Evolutionary conservation across 768 basidiomycete genomes (phyloP).

Genomic region (Artomyces pyxidatus): DNA sequence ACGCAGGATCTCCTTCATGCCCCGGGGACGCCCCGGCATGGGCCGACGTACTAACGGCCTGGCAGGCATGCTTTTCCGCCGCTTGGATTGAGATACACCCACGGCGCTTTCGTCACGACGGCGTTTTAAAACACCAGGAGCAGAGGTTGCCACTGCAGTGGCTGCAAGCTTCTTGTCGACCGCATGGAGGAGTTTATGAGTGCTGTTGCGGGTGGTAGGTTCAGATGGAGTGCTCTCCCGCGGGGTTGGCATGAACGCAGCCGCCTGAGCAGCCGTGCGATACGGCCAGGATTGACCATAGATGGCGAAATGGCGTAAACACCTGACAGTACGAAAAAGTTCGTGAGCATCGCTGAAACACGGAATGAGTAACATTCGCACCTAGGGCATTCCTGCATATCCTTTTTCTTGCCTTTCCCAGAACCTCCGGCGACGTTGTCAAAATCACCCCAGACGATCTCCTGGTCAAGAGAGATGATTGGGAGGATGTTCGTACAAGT

Average conservation of each 20-base stretch:
- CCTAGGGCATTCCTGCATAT: slow-evolving; percentile 64
- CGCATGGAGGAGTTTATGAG: slow-evolving; percentile 40
- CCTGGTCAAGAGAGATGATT: slow-evolving; percentile 65
- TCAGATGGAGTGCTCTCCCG: slow-evolving; percentile 30
- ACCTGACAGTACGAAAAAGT: slow-evolving; percentile 34
- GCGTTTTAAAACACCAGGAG: slow-evolving; percentile 5
- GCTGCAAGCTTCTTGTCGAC: slow-evolving; percentile 44
- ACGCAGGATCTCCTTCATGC: not conserved
- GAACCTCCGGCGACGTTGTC: slow-evolving; percentile 49
- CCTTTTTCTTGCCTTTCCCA: slow-evolving; percentile 27
- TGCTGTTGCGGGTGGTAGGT: slow-evolving; percentile 36
- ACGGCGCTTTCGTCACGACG: not conserved
- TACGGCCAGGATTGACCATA: slow-evolving; percentile 67
- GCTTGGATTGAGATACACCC: not conserved
- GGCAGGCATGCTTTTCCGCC: not conserved
- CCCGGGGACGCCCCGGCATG: not conserved
- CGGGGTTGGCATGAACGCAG: slow-evolving; percentile 36
- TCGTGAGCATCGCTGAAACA: slow-evolving; percentile 1
- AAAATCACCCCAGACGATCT: slow-evolving; percentile 64
- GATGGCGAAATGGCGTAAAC: slow-evolving; percentile 74
- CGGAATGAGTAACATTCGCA: slow-evolving; percentile 27
- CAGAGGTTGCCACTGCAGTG: slow-evolving; percentile 27
- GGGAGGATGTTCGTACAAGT: slow-evolving; percentile 68
- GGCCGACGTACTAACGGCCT: not conserved
- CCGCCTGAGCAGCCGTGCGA: slow-evolving; percentile 42